Conservation (phyloP, 2,329 filamentous ascomycete genomes). For the Ascochyta rabiei region DNA sequence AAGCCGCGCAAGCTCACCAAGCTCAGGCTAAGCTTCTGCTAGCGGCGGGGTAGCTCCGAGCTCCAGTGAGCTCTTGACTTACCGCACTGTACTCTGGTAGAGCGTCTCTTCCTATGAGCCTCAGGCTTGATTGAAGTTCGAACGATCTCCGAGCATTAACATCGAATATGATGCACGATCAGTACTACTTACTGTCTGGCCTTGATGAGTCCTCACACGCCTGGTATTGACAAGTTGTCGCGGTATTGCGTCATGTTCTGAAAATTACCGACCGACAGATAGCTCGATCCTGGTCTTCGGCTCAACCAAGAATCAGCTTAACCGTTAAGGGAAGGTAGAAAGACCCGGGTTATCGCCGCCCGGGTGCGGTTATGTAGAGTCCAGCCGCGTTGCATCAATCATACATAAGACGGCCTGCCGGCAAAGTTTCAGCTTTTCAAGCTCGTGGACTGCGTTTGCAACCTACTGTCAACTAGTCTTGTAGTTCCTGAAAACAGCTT, state of each 20-base stretch:
- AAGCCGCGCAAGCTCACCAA: constrained; percentile 15
- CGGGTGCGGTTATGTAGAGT: constrained; percentile 1
- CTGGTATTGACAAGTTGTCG: background rate
- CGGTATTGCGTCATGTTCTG: background rate
- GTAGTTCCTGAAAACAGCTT: background rate
- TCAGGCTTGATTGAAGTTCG: background rate
- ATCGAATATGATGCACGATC: background rate
- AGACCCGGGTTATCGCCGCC: constrained; percentile 9
- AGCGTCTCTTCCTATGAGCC: too few species aligned
- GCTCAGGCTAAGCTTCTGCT: constrained; percentile 12
- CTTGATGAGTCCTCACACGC: too few species aligned
- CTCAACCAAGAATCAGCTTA: constrained; percentile 11
- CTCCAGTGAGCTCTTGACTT: background rate
- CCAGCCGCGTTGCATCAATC: background rate
- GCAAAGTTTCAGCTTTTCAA: too few species aligned
- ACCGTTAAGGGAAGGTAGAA: constrained; percentile 23
- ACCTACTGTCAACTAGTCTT: background rate
- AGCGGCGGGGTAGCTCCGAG: constrained; percentile 8
- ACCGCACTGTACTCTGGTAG: too few species aligned
- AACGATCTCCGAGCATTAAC: background rate
- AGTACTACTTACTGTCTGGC: background rate
- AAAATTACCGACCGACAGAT: background rate
- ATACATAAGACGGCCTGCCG: constrained; percentile 1
- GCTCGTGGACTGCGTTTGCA: background rate
- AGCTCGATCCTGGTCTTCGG: constrained; percentile 5